Percentiles rank a stretch among this genome's conserved stretches.
These are phyloP conservation scores for Nothophaeocryptopus gaeumannii DNA, from an alignment of 2,329 filamentous ascomycete genomes.

Conservation along the genomic window DNA sequence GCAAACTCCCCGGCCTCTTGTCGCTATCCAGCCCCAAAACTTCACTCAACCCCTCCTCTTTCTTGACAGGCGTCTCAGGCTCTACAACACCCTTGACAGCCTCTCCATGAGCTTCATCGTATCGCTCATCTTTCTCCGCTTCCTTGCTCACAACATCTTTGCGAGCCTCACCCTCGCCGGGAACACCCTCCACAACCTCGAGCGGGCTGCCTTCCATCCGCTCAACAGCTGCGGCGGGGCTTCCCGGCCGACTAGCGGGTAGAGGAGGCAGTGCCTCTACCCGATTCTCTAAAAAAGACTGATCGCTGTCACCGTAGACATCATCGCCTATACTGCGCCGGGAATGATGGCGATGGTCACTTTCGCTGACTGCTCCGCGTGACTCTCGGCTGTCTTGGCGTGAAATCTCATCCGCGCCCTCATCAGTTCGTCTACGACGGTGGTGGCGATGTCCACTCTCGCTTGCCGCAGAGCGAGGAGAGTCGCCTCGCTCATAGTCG, in stretches of 20 bases:
- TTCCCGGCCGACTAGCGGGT: constrained; percentile 34
- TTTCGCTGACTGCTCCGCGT: constrained; percentile 19
- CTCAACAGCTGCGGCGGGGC: constrained; percentile 29
- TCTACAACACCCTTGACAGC: constrained; percentile 1
- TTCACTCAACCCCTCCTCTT: neutral
- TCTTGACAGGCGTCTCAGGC: constrained; percentile 1
- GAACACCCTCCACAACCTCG: constrained; percentile 21
- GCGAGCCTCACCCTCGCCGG: neutral
- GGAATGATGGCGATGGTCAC: constrained; percentile 21
- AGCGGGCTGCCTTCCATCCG: constrained; percentile 35
- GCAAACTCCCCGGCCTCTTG: constrained; percentile 7
- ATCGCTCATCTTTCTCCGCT: constrained; percentile 2
- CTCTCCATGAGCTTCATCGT: neutral
- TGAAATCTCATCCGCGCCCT: constrained; percentile 22
- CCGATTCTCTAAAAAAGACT: constrained; percentile 65
- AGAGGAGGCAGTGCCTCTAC: constrained; percentile 57
- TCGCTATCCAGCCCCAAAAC: neutral
- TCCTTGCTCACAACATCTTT: neutral
- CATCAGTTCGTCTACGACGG: constrained; percentile 25
- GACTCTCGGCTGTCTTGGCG: constrained; percentile 19
- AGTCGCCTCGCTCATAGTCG: constrained; percentile 12
- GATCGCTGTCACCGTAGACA: constrained; percentile 29
- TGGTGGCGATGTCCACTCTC: constrained; percentile 28
- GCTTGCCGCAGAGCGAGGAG: constrained; percentile 16
- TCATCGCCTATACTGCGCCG: constrained; percentile 27